Conservation (phyloP, 1,139 yeast genomes). For the Casaregolazyma lundiana region DNA sequence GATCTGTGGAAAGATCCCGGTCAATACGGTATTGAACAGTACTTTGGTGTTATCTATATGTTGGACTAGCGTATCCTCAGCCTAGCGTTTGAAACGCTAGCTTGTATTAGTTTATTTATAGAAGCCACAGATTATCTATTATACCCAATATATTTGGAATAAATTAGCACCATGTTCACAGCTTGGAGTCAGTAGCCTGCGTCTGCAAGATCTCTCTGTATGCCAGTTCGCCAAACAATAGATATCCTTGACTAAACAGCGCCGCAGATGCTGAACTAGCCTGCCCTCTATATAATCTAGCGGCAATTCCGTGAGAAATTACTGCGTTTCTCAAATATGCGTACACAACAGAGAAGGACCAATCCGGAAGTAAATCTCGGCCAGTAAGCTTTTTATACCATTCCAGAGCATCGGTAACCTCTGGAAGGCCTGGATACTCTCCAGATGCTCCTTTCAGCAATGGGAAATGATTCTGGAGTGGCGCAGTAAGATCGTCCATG, state of each 20-base stretch:
- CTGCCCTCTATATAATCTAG: slow-evolving; percentile 52
- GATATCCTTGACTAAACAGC: slow-evolving; percentile 43
- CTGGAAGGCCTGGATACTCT: slow-evolving; percentile 26
- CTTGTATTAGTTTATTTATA: not conserved
- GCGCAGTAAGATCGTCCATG: not conserved
- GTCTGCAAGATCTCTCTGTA: slow-evolving; percentile 19
- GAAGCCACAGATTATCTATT: not conserved
- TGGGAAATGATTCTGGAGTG: slow-evolving; percentile 10
- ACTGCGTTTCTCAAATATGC: slow-evolving; percentile 58
- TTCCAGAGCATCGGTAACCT: slow-evolving; percentile 23
- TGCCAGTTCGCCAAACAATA: slow-evolving; percentile 41
- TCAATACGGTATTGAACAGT: slow-evolving; percentile 75
- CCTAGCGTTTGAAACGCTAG: no score
- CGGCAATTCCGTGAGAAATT: slow-evolving; percentile 64
- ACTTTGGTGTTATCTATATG: slow-evolving; percentile 64
- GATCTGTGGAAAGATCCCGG: slow-evolving; percentile 92
- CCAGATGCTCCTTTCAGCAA: slow-evolving; percentile 12
- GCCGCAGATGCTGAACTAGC: slow-evolving; percentile 58
- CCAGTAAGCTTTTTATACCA: slow-evolving; percentile 26
- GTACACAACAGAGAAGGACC: slow-evolving; percentile 57
- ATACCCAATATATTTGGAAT: not conserved
- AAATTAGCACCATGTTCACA: no score
- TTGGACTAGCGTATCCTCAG: slow-evolving; percentile 23
- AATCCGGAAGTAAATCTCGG: slow-evolving; percentile 35
- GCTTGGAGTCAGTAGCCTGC: not conserved